Base-by-base conservation (phyloP, 805 yeast species). In the Candida ovalis region DNA sequence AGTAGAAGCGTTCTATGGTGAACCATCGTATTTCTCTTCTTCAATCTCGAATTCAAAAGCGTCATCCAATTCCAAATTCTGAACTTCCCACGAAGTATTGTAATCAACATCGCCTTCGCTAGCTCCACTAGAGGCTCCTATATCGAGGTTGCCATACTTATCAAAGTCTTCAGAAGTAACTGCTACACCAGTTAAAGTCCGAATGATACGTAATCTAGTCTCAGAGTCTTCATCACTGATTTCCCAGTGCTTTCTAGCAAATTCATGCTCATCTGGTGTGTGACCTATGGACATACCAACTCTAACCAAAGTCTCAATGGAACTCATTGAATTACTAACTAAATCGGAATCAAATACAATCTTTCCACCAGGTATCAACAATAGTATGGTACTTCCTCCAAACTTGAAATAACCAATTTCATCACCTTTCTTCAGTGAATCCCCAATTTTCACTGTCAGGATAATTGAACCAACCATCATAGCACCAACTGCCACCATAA, bases 381-480 rank as follows among this genome's bases (percentile, higher is more conserved):
- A 64, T 3, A 92, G 68, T 6, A 89, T 76, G 0, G 99, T 94
- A 0, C 96, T 87, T 0, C 99, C 99, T 13, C 99, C 99, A 70
- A 92, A 92, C 62, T 91, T 88, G 76, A 92, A 92, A 62, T 88
- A 92, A 0, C 99, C 99, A 24, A 92, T 67, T 59, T 92, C 98
- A 39, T 87, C 91, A 3, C 94, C 87, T 41, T 91, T 74, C 8
- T 67, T 58, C 3, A 92, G 73, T 0, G 45, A 35, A 40, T 81
- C 81, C 2, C 88, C 89, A 41, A 75, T 78, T 45, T 76, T 62
- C 15, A 82, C 84, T 0, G 92, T 83, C 25, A 92, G 64, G 0
- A 89, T 77, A 2, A 85, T 90, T 1, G 96, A 85, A 0, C 98
- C 98, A 2, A 92, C 99, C 97, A 92, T 90, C 98, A 94, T 92